A percentile compares a stretch with the other conserved stretches of the same genome.
These are phyloP conservation scores for Phytopythium ostracodes DNA, from an alignment of 352 stramenopile species.

Conservation along the genomic window DNA sequence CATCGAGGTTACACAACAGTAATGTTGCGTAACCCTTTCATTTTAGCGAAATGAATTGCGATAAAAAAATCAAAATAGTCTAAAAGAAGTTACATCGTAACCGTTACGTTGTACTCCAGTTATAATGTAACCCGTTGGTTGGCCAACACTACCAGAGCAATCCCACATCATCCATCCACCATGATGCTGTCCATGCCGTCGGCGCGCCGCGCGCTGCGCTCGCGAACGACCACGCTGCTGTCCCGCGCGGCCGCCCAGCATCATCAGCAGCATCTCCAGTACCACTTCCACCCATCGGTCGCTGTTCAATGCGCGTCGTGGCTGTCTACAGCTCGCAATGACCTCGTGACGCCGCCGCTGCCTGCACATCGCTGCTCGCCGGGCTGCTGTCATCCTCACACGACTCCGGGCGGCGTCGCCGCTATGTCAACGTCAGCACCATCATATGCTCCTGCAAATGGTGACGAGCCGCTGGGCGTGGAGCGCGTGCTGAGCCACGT, in stretches of 20 bases:
- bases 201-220: neutral
- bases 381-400: neutral
- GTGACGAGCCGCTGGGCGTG: slow-evolving; percentile 22
- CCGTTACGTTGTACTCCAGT: no score
- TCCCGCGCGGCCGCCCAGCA: neutral
- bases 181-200: neutral
- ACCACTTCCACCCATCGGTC: neutral
- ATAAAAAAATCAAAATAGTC: neutral
- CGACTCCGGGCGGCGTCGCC: neutral
- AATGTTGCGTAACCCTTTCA: no score
- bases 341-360: neutral
- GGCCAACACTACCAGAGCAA: neutral
- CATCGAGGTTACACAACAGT: no score
- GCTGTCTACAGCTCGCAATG: neutral
- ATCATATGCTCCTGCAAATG: neutral
- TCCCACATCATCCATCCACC: neutral
- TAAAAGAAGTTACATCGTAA: no score
- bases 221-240: neutral
- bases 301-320: neutral
- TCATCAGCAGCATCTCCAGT: neutral
- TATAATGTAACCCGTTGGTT: neutral
- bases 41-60: no score
- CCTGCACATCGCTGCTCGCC: neutral
- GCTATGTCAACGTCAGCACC: neutral
- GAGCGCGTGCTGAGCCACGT: slow-evolving; percentile 70